A percentile compares a stretch with the other conserved stretches of the same genome.
Evolutionary conservation across 495 filamentous ascomycete species (phyloP).

Genomic region (Sphaerosporella brunnea): DNA sequence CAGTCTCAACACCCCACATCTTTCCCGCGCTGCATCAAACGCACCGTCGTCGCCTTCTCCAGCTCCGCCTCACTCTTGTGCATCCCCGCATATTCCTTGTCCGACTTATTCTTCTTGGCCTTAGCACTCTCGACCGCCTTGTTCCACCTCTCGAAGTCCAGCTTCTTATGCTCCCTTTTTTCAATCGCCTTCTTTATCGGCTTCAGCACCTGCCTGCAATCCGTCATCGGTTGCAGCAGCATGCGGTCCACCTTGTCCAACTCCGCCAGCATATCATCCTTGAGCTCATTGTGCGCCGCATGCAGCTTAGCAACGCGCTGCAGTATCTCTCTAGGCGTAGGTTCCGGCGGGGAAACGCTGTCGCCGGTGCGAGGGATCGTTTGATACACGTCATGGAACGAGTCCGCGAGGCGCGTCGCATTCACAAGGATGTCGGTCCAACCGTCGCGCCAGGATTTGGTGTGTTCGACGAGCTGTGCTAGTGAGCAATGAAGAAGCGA

Average conservation of each 20-base stretch:
- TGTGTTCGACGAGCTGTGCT: conserved; percentile 61
- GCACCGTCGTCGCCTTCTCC: conserved; percentile 38
- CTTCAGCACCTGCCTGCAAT: conserved; percentile 38
- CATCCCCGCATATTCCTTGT: conserved; percentile 55
- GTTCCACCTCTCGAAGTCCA: conserved; percentile 74
- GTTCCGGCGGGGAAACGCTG: conserved; percentile 33
- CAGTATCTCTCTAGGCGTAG: conserved; percentile 45
- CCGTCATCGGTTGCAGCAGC: conserved; percentile 53
- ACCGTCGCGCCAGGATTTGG: conserved; percentile 65
- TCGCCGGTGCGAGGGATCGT: conserved; percentile 55
- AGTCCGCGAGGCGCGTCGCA: conserved; percentile 50
- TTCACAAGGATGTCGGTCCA: conserved; percentile 59
- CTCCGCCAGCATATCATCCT: conserved; percentile 56
- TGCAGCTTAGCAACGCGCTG: conserved; percentile 50
- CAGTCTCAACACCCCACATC: conserved; percentile 32
- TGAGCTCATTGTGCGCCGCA: conserved; percentile 55
- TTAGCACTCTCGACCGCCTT: conserved; percentile 50
- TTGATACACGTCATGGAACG: conserved; percentile 65
- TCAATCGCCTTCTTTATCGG: conserved; percentile 83
- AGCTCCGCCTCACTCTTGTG: conserved; percentile 68
- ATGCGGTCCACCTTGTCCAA: conserved; percentile 51
- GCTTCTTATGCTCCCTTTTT: conserved; percentile 72
- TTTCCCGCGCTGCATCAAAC: no score
- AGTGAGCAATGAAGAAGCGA: no score
- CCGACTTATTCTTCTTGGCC: conserved; percentile 52